A percentile compares a stretch with the other conserved stretches of the same genome.
phyloP scores from a whole-genome alignment of 2,329 filamentous ascomycete genomes.

The Colletotrichum chrysophilum region DNA sequence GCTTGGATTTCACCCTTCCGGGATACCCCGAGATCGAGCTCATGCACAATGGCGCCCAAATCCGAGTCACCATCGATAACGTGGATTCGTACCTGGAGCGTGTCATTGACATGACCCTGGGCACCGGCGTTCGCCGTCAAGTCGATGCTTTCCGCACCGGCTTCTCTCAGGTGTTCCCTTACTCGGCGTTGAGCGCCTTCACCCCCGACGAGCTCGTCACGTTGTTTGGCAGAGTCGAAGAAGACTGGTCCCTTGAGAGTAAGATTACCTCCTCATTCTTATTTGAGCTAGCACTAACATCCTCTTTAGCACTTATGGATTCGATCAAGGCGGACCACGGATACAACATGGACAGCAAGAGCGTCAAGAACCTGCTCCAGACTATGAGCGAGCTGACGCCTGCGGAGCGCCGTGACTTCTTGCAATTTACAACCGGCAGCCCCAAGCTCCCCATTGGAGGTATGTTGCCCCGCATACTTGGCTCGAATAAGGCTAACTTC shows the following conservation, averaged over 20 bases:
- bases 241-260: constrained; percentile 98
- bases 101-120: constrained; percentile 90
- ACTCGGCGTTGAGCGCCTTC: constrained; percentile 89
- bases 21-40: constrained; percentile 90
- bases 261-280: constrained; percentile 41
- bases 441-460: constrained; percentile 98
- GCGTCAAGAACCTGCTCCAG: constrained; percentile 89
- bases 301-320: constrained; percentile 81
- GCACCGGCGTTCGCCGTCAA: constrained; percentile 85
- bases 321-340: constrained; percentile 99
- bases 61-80: constrained; percentile 84
- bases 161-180: constrained; percentile 96
- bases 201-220: constrained; percentile 95
- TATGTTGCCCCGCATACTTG: constrained; percentile 49
- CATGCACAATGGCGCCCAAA: constrained; percentile 74
- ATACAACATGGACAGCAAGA: constrained; percentile 98
- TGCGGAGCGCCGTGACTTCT: constrained; percentile 84
- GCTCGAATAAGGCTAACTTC: neutral
- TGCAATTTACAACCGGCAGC: constrained; percentile 97
- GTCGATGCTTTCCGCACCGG: constrained; percentile 89
- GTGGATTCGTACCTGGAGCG: constrained; percentile 87
- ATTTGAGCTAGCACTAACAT: constrained; percentile 22
- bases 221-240: constrained; percentile 89
- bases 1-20: constrained; percentile 92
- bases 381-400: constrained; percentile 87